Evolutionary conservation across 305 asterid species (phyloP).

Genomic region (Petunia hybrid): DNA sequence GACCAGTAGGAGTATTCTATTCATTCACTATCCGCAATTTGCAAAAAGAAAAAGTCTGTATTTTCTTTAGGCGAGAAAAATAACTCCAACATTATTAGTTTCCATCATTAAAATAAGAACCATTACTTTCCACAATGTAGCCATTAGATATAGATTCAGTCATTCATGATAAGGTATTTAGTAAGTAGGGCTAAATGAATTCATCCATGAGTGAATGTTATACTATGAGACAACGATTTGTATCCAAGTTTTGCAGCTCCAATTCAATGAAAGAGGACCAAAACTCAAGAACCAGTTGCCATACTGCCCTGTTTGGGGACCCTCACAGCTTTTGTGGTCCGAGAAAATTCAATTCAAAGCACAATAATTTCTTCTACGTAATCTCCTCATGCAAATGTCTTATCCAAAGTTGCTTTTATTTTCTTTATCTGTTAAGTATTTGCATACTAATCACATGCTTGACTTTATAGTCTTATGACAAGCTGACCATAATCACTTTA

Average conservation of each 20-base stretch:
- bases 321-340: background rate
- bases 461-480: conserved; percentile 4
- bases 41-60: too few relatives aligned
- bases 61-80: too few relatives aligned
- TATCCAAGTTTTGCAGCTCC: background rate
- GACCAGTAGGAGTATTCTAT: too few relatives aligned
- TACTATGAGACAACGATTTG: background rate
- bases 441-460: background rate
- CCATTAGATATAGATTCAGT: background rate
- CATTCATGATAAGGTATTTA: background rate
- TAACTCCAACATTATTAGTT: too few relatives aligned
- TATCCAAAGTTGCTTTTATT: background rate
- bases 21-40: too few relatives aligned
- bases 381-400: conserved; percentile 22
- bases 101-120: too few relatives aligned
- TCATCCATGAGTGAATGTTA: background rate
- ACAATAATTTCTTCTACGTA: background rate
- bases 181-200: background rate
- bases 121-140: background rate
- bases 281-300: background rate
- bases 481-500: conserved; percentile 18
- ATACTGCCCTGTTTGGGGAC: background rate
- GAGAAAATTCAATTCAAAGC: background rate
- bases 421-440: background rate
- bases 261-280: conserved; percentile 24